Evolutionary conservation across 2,329 filamentous ascomycete genomes (phyloP), one percentile per base, ranked within the genome.

Genomic region (Fusarium gaditjirri): DNA sequence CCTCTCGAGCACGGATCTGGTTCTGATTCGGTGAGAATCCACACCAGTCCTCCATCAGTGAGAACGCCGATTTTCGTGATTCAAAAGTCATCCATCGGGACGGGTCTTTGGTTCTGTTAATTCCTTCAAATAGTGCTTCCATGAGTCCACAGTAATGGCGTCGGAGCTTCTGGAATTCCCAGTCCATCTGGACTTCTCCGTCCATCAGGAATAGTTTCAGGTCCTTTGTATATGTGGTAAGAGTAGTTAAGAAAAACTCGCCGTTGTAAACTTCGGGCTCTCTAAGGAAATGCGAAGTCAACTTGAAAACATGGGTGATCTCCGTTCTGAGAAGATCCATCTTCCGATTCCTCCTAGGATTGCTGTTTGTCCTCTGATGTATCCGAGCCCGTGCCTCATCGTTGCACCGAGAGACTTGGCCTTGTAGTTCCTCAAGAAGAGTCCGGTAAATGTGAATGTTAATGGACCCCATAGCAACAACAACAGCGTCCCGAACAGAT

Each of bases 21-120:
- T 84, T 86, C 79, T 97, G 94, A 72, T 98, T 97, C 0, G 95
- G 94, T 12, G 95, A 97, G 80, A 97, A 98, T 5, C 96, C 96
- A 79, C 96, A 99, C 97, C 97, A 99, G 73, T 98, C 95, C 81
- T 99, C 96, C 95, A 99, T 98, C 52, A 99, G 84, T 1, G 95
- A 92, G 78, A 99, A 99, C 0, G 95, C 93, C 9, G 96, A 98
- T 79, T 98, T 97, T 43, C 97, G 88, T 17, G 95, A 94, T 80
- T 99, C 96, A 78, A 99, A 99, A 0, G 96, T 95, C 90, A 99
- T 96, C 95, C 96, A 99, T 36, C 94, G 89, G 8, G 94, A 92
- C 4, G 94, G 93, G 67, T 98, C 94, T 68, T 91, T 91, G 0
- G 94, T 94, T 56, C 91, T 89, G 75, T 95, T 96, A 75, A 98